Base-by-base conservation (phyloP, 768 basidiomycete species). In the Xerocomus potaroensis region DNA sequence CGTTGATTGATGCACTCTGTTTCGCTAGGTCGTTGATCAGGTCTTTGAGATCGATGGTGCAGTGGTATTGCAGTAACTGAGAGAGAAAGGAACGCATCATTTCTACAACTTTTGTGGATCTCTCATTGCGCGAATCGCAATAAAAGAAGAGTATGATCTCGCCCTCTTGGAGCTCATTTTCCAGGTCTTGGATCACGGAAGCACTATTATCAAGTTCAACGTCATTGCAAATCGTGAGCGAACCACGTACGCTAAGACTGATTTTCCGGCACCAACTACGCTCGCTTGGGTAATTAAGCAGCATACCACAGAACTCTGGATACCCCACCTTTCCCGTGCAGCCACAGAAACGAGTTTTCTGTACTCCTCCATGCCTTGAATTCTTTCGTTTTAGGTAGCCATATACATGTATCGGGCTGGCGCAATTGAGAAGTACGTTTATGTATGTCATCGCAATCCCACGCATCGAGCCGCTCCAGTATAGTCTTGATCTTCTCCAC, bases 231-330 rank as follows among this genome's bases (percentile, higher is more conserved):
- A 3, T 12, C 4, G 16, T 1, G 2, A 15, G 5, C 0, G 0
- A 8, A 2, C 5, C 5, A 46, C 49, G 11, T 33, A 58, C 57
- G 49, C 34, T 27, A 57, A 9, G 0, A 57, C 52, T 3, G 56
- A 54, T 21, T 57, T 58, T 3, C 56, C 57, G 0, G 47, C 53
- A 4, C 53, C 57, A 1, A 48, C 56, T 59, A 8, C n/a, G n/a
- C n/a, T n/a, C n/a, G n/a, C n/a, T n/a, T n/a, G n/a, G n/a, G n/a
- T n/a, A n/a, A n/a, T n/a, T n/a, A n/a, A n/a, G n/a, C n/a, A n/a
- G n/a, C n/a, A 6, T 2, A 6, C 19, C 16, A 21, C 16, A 12
- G 24, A 2, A 0, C 1, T 3, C 14, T 14, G 0, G 42, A 11
- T 1, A 29, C 14, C 4, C 2, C 37, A 59, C 56, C 23, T 51